Conservation (phyloP, 345 rosid genomes). For the Excoecaria agallocha region DNA sequence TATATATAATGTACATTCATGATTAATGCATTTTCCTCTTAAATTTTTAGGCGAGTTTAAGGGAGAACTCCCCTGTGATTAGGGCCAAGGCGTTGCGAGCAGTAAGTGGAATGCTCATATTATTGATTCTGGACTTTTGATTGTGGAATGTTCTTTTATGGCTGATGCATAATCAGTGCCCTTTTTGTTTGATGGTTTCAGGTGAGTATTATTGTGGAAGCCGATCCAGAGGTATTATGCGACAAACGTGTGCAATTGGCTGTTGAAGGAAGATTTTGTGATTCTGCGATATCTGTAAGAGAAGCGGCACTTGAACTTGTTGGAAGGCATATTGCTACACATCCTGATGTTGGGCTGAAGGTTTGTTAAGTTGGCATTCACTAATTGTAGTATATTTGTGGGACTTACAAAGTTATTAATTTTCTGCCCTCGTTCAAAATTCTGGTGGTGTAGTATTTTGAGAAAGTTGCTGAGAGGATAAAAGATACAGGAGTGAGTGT, state of each 20-base stretch:
- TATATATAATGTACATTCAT: neutral
- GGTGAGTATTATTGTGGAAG: constrained; percentile 97
- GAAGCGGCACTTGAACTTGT: constrained; percentile 99
- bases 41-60: constrained; percentile 76
- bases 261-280: constrained; percentile 99
- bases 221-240: constrained; percentile 92
- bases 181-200: constrained; percentile 42
- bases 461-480: constrained; percentile 96
- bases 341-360: constrained; percentile 96
- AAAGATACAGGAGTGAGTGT: constrained; percentile 99
- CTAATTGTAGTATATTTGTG: constrained; percentile 14
- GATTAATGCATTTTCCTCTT: constrained; percentile 22
- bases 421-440: constrained; percentile 1
- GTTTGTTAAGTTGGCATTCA: constrained; percentile 36
- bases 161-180: neutral
- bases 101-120: constrained; percentile 46
- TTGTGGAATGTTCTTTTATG: constrained; percentile 6
- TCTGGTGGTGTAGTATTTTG: constrained; percentile 66
- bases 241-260: constrained; percentile 94
- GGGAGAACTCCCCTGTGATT: constrained; percentile 92
- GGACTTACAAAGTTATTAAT: neutral
- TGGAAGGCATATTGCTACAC: constrained; percentile 95
- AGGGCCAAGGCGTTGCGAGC: constrained; percentile 97
- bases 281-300: constrained; percentile 97
- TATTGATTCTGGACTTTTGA: constrained; percentile 8